Evolutionary conservation across 2,329 filamentous ascomycete species (phyloP).

Genomic region (Penicillium sp.): DNA sequence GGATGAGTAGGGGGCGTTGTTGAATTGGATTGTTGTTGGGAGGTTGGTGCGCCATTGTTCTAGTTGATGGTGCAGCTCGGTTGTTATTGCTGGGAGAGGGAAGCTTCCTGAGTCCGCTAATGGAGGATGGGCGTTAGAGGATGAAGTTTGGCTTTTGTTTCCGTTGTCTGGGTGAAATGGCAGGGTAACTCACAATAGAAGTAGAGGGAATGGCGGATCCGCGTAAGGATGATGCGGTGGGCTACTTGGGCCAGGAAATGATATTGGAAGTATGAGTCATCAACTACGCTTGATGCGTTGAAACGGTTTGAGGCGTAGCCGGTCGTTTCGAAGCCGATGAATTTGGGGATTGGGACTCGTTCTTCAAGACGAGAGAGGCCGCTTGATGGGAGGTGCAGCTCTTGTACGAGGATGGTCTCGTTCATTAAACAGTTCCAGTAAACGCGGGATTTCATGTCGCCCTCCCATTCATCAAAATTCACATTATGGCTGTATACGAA

Average conservation of each 20-base stretch:
- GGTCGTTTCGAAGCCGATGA: constrained; percentile 45
- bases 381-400: constrained; percentile 52
- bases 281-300: constrained; percentile 40
- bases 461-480: constrained; percentile 52
- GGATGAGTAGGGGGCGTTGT: constrained; percentile 25
- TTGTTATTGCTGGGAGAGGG: constrained; percentile 49
- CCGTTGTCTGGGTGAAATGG: background rate
- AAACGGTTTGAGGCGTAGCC: constrained; percentile 33
- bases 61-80: constrained; percentile 54
- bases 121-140: background rate
- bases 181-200: constrained; percentile 41
- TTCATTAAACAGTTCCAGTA: constrained; percentile 58
- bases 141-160: background rate
- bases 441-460: constrained; percentile 55
- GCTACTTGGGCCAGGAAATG: constrained; percentile 58
- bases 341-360: constrained; percentile 53
- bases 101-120: constrained; percentile 43
- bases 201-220: constrained; percentile 52
- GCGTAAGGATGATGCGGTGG: constrained; percentile 55
- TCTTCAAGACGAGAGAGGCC: constrained; percentile 52
- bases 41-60: constrained; percentile 56
- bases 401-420: constrained; percentile 55
- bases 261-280: constrained; percentile 56
- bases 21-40: constrained; percentile 48
- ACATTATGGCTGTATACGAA: constrained; percentile 32